These are phyloP conservation scores for Umbelopsis sp. DNA, from an alignment of 371 early-diverging fungal species.

Conservation along the genomic window DNA sequence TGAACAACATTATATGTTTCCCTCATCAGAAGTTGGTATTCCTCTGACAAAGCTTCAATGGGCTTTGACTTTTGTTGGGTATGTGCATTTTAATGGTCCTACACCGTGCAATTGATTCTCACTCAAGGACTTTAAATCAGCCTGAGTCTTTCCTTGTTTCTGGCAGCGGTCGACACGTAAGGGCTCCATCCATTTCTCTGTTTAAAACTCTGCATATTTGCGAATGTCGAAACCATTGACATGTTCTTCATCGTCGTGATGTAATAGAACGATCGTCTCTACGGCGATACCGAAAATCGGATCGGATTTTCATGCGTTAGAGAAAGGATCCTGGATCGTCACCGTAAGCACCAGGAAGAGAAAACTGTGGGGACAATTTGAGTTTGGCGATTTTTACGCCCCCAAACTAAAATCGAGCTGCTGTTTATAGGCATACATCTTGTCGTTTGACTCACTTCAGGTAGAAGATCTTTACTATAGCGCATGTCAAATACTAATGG, in stretches of 20 bases:
- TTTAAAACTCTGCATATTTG: not conserved
- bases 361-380: not conserved
- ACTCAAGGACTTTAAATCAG: not conserved
- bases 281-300: conserved; percentile 69
- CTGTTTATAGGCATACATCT: conserved; percentile 46
- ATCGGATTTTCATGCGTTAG: conserved; percentile 57
- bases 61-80: conserved; percentile 42
- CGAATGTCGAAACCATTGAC: not conserved
- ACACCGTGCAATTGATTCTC: not conserved
- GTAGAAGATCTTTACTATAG: not conserved
- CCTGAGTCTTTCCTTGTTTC: conserved; percentile 66
- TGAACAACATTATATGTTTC: not conserved
- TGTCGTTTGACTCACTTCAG: conserved; percentile 50
- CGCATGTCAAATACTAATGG: no score
- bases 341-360: not conserved
- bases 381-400: not conserved
- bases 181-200: not conserved
- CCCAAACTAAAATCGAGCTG: not conserved
- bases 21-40: not conserved
- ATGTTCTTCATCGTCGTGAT: not conserved
- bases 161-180: conserved; percentile 76
- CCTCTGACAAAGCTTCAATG: conserved; percentile 2
- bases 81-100: not conserved
- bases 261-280: conserved; percentile 57
- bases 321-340: conserved; percentile 58